Evolutionary conservation across 768 basidiomycete species (phyloP), one percentile per base, ranked within the genome.

Genomic region (Gloeopeniophorella convolvens): DNA sequence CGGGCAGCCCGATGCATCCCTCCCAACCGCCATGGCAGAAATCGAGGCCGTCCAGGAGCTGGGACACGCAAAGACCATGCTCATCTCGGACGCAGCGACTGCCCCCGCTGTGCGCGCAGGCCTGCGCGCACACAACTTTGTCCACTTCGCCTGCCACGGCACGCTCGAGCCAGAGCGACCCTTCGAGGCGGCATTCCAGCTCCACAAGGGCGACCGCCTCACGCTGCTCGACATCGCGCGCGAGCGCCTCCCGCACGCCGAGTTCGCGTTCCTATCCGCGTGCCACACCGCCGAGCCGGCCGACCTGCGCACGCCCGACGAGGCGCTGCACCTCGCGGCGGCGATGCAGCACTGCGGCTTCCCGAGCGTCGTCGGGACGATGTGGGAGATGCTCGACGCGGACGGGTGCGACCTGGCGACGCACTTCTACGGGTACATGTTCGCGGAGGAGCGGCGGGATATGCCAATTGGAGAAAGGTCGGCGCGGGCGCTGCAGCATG

Each of bases 71-170:
- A 20, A 18, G 4, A 21, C 37, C 1, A 32, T 4, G 23, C 42
- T 54, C 15, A 20, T 42, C 31, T 40, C 18, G 0, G 13, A 2
- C 3, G 18, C 3, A 15, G 41, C 42, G 6, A 48, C 41, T 5
- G 26, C 31, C 5, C 11, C 11, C 2, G 21, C 31, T 2, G 42
- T 42, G 10, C 8, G 41, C 23, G 42, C 26, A 21, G 27, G 16
- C 8, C 30, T 41, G 3, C 16, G 28, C 4, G 21, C n/a, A 3
- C 21, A 34, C 21, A 16, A 7, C 12, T 35, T 50, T 7, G 43
- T 27, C 3, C 44, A 51, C 20, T 46, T 51, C 20, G 39, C 43
- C 3, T 55, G 44, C n/a, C 45, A 55, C 18, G 54, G 54, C 28
- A 16, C 1, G 3, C 34, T 54, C 12, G 34, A 33, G 9, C 7